phyloP scores from a whole-genome alignment of 345 rosid species.

The Leavenworthia alabamica region DNA sequence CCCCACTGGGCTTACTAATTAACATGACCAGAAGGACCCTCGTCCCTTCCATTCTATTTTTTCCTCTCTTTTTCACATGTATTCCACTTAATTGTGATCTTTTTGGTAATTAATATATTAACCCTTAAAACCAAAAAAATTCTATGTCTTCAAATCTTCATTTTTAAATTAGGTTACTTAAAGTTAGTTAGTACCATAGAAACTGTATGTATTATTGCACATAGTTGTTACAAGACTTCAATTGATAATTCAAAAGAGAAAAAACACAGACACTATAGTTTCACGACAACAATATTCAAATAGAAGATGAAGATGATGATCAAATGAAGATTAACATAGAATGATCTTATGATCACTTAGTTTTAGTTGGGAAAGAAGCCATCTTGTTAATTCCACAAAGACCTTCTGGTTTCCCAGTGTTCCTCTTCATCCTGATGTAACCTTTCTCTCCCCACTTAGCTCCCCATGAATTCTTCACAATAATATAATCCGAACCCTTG shows the following conservation, averaged over 20 bases:
- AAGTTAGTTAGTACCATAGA: neutral
- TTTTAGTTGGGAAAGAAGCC: conserved; percentile 76
- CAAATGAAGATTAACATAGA: neutral
- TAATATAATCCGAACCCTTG: conserved; percentile 54
- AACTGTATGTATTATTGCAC: neutral
- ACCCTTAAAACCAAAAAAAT: too few relatives aligned
- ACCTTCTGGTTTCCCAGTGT: conserved; percentile 69
- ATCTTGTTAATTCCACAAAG: conserved; percentile 77
- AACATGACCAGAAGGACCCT: too few relatives aligned
- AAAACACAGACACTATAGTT: neutral
- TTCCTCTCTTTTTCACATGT: too few relatives aligned
- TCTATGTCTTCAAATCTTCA: too few relatives aligned
- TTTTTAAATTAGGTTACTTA: too few relatives aligned
- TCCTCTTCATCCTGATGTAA: conserved; percentile 68
- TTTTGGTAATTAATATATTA: too few relatives aligned
- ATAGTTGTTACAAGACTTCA: conserved; percentile 6
- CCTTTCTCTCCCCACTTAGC: conserved; percentile 78
- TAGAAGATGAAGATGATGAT: neutral
- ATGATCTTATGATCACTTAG: conserved; percentile 13
- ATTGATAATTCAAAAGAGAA: neutral
- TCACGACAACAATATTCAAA: conserved; percentile 2
- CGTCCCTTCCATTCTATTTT: too few relatives aligned
- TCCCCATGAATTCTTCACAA: conserved; percentile 91
- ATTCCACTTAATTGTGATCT: too few relatives aligned
- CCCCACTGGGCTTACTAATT: too few relatives aligned